phyloP scores from a whole-genome alignment of 2,329 filamentous ascomycete genomes.

The Hymenoscyphus infarciens region DNA sequence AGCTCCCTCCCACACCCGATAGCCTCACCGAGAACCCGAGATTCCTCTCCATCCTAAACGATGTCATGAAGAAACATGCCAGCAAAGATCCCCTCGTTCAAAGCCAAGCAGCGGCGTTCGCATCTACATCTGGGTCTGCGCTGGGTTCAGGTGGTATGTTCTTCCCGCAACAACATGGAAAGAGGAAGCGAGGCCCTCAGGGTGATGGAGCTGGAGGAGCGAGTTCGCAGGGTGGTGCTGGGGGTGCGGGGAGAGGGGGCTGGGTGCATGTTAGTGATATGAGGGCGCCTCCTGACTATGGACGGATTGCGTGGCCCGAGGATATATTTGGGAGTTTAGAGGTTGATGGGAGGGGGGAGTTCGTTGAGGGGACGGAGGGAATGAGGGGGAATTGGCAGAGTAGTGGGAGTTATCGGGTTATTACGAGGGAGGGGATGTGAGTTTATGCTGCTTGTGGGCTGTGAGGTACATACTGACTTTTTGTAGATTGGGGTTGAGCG shows the following conservation, averaged over 20 bases:
- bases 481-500: constrained; percentile 50
- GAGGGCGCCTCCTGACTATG: constrained; percentile 63
- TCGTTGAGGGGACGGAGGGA: constrained; percentile 41
- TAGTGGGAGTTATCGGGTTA: constrained; percentile 60
- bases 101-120: constrained; percentile 57
- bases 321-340: constrained; percentile 67
- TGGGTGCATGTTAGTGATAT: constrained; percentile 63
- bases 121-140: constrained; percentile 52
- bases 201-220: constrained; percentile 52
- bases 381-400: constrained; percentile 49
- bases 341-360: constrained; percentile 54
- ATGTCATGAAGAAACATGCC: constrained; percentile 54
- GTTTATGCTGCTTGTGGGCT: constrained; percentile 34
- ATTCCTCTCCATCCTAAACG: constrained; percentile 57
- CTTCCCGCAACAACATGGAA: constrained; percentile 40
- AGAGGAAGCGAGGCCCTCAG: constrained; percentile 34
- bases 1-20: constrained; percentile 57
- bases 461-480: constrained; percentile 25
- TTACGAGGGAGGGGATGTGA: constrained; percentile 66
- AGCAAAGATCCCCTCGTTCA: constrained; percentile 52
- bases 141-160: constrained; percentile 51
- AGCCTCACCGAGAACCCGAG: constrained; percentile 57
- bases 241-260: constrained; percentile 57
- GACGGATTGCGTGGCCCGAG: constrained; percentile 65
- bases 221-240: constrained; percentile 57